Percentiles rank a stretch among this genome's conserved stretches.
These are phyloP conservation scores for Tolypocladium paradoxum DNA, from an alignment of 2,329 filamentous ascomycete species.

Conservation along the genomic window DNA sequence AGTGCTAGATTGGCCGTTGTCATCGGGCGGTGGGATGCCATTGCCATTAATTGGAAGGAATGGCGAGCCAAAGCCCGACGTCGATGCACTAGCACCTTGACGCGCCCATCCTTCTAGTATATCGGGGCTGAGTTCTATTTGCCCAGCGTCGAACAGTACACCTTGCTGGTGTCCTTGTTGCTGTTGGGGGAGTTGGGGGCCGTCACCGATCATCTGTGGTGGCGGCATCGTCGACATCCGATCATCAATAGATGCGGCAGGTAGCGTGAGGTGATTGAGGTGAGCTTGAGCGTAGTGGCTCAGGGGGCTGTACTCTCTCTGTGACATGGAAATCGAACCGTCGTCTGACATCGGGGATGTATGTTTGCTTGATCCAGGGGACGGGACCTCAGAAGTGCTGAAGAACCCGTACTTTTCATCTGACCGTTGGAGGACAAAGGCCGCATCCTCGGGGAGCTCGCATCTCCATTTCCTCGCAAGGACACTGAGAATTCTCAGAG, in stretches of 20 bases:
- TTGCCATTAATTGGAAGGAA: not conserved
- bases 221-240: slow-evolving; percentile 4
- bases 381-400: slow-evolving; percentile 48
- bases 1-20: slow-evolving; percentile 9
- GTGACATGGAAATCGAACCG: slow-evolving; percentile 9
- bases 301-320: slow-evolving; percentile 23
- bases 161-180: slow-evolving; percentile 5
- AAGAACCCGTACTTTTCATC: slow-evolving; percentile 72
- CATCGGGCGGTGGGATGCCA: slow-evolving; percentile 3
- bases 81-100: not conserved
- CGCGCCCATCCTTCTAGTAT: slow-evolving; percentile 15
- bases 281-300: slow-evolving; percentile 20
- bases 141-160: slow-evolving; percentile 10
- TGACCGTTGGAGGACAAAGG: slow-evolving; percentile 61
- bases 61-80: not conserved
- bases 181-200: not conserved
- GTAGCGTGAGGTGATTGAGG: slow-evolving; percentile 6
- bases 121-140: slow-evolving; percentile 11
- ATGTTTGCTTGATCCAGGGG: slow-evolving; percentile 30
- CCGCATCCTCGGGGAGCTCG: slow-evolving; percentile 74
- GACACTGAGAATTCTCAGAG: slow-evolving; percentile 74
- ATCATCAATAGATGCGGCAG: not conserved
- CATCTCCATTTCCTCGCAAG: slow-evolving; percentile 85
- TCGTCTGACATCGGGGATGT: slow-evolving; percentile 19
- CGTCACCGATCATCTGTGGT: not conserved